These are phyloP conservation scores for Fusarium hainanense DNA, from an alignment of 2,329 filamentous ascomycete genomes.

Conservation along the genomic window DNA sequence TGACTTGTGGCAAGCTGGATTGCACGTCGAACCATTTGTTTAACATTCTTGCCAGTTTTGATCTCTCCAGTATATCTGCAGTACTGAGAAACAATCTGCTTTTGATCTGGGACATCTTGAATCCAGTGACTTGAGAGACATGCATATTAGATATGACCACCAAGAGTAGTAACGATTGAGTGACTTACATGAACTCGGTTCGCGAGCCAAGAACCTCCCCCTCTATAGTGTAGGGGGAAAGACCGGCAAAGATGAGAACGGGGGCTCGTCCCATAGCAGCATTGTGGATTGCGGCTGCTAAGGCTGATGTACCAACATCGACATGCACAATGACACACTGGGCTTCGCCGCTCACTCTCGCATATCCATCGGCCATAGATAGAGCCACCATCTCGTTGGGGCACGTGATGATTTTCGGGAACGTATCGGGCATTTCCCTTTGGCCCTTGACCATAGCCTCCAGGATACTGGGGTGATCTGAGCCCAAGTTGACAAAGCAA, in stretches of 20 bases:
- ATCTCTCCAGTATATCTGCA: slow-evolving; percentile 23
- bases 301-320: slow-evolving; percentile 44
- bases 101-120: slow-evolving; percentile 29
- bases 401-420: slow-evolving; percentile 43
- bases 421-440: slow-evolving; percentile 22
- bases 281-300: slow-evolving; percentile 46
- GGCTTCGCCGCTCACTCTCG: slow-evolving; percentile 46
- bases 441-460: slow-evolving; percentile 45
- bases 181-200: slow-evolving; percentile 23
- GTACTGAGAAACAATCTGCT: slow-evolving; percentile 28
- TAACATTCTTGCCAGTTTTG: slow-evolving; percentile 8
- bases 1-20: slow-evolving; percentile 42
- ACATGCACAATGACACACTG: slow-evolving; percentile 47
- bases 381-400: slow-evolving; percentile 48
- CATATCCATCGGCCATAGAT: slow-evolving; percentile 38
- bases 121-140: slow-evolving; percentile 21
- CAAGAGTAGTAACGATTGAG: accelerated
- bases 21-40: slow-evolving; percentile 23
- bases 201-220: slow-evolving; percentile 20
- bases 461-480: slow-evolving; percentile 55
- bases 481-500: slow-evolving; percentile 65
- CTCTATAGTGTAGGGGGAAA: slow-evolving; percentile 57
- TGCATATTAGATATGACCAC: accelerated
- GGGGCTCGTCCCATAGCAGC: slow-evolving; percentile 46
- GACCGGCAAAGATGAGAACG: slow-evolving; percentile 57